Evolutionary conservation across 352 stramenopile species (phyloP).

Genomic region (Achlya hypogyna): DNA sequence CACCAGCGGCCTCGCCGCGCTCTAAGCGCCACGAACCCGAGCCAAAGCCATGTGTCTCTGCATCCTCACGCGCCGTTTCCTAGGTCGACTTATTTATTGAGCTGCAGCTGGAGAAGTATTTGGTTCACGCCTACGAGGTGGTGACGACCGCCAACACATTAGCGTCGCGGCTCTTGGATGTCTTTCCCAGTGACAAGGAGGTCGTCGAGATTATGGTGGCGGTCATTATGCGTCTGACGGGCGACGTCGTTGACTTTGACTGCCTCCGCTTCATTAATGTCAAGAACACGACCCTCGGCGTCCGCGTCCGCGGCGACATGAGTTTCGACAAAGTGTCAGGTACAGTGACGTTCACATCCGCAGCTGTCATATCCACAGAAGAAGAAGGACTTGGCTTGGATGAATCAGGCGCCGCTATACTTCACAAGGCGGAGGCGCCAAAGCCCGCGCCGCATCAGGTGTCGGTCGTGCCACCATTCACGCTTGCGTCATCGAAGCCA

Average conservation of each 20-base stretch:
- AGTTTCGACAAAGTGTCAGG: background rate
- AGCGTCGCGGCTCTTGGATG: background rate
- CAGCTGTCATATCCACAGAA: conserved; percentile 8
- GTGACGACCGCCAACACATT: background rate
- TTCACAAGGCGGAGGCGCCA: background rate
- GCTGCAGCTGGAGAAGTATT: background rate
- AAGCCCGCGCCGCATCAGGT: conserved; percentile 47
- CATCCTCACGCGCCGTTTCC: background rate
- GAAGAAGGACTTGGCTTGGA: background rate
- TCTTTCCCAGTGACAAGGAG: background rate
- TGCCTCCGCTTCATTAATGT: conserved; percentile 13
- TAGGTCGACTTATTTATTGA: conserved; percentile 2
- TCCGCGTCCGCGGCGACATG: conserved; percentile 2
- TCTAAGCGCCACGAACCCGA: background rate
- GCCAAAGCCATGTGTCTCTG: background rate
- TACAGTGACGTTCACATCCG: background rate
- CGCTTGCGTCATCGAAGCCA: conserved; percentile 29
- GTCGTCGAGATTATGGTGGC: background rate
- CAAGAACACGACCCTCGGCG: conserved; percentile 6
- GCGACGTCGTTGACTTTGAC: conserved; percentile 3
- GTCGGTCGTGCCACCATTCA: conserved; percentile 78
- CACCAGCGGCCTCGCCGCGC: background rate
- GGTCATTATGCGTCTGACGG: background rate
- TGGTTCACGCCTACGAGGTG: background rate
- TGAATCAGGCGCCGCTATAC: background rate